Evolutionary conservation across 2,329 filamentous ascomycete species (phyloP).

Genomic region (Drechslerella stenobrocha): DNA sequence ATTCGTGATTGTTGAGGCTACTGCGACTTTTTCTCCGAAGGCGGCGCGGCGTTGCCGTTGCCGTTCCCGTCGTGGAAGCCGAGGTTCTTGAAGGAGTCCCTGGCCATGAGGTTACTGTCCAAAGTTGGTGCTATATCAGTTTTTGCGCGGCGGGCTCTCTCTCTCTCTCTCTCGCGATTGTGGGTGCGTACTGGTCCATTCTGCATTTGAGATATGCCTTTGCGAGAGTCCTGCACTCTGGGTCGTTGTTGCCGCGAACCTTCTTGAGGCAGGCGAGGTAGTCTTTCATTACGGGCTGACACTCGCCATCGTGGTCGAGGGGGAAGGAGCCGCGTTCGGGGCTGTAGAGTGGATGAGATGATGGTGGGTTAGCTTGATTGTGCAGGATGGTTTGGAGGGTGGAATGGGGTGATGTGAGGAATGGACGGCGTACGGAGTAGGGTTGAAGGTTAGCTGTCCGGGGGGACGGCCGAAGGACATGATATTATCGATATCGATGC

Average conservation of each 20-base stretch:
- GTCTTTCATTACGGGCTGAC: slow-evolving; percentile 80
- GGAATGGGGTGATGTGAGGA: background rate
- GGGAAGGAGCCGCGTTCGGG: slow-evolving; percentile 93
- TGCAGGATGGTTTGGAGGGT: background rate
- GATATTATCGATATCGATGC: too few species aligned
- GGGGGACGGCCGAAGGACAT: slow-evolving; percentile 52
- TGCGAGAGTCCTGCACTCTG: slow-evolving; percentile 79
- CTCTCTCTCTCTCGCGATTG: too few species aligned
- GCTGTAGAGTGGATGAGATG: slow-evolving; percentile 57
- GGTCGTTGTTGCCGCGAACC: slow-evolving; percentile 79
- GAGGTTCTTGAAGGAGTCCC: slow-evolving; percentile 90
- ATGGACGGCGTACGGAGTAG: slow-evolving; percentile 49
- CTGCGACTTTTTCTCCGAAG: slow-evolving; percentile 16
- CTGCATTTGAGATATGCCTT: slow-evolving; percentile 88
- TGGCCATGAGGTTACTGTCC: slow-evolving; percentile 86
- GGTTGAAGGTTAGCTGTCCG: slow-evolving; percentile 51
- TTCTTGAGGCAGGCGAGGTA: slow-evolving; percentile 88
- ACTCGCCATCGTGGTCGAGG: slow-evolving; percentile 94
- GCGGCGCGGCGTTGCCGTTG: slow-evolving; percentile 18
- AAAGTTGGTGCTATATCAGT: background rate
- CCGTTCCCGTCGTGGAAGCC: slow-evolving; percentile 66
- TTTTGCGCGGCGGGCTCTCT: too few species aligned
- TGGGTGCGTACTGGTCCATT: slow-evolving; percentile 78
- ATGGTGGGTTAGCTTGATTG: too few species aligned
- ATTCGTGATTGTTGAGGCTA: too few species aligned